A percentile compares a stretch with the other conserved stretches of the same genome.
phyloP scores from a whole-genome alignment of 331 rosid species.

The Acacia concinna region DNA sequence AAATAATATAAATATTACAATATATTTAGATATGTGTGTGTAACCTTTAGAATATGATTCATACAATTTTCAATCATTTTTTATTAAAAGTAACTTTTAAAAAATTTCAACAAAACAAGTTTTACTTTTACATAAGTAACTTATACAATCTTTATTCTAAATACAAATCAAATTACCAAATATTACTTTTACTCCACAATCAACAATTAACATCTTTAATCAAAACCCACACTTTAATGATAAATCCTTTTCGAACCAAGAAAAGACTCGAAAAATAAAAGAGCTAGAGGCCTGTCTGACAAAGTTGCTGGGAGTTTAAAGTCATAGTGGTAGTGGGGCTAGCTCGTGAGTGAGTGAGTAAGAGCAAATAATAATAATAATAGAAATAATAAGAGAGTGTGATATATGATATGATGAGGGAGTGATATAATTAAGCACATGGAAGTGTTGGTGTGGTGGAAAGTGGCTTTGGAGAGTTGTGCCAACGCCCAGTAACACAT shows the following conservation, averaged over 20 bases:
- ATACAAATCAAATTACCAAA: too few relatives aligned
- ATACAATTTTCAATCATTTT: too few relatives aligned
- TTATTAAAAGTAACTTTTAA: too few relatives aligned
- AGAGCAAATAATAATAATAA: constrained; percentile 14
- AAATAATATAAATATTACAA: too few relatives aligned
- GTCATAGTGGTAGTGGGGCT: not conserved
- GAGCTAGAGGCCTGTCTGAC: not conserved
- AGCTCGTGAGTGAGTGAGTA: not conserved
- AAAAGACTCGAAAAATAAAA: not conserved
- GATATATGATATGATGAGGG: not conserved
- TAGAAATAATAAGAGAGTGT: not conserved
- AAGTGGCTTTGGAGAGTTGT: constrained; percentile 38
- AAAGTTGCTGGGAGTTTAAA: constrained; percentile 17
- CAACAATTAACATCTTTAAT: too few relatives aligned
- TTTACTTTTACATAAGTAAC: too few relatives aligned
- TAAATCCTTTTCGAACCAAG: not conserved
- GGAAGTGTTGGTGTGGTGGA: constrained; percentile 33
- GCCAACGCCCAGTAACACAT: not conserved
- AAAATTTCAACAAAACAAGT: too few relatives aligned
- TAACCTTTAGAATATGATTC: too few relatives aligned
- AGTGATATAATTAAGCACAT: constrained; percentile 48
- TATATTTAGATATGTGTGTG: too few relatives aligned
- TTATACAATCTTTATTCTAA: too few relatives aligned
- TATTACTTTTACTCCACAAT: too few relatives aligned
- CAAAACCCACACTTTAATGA: not conserved